These are phyloP conservation scores for Discostella stelligeroides DNA, from an alignment of 108 stramenopile genomes.

Conservation along the genomic window DNA sequence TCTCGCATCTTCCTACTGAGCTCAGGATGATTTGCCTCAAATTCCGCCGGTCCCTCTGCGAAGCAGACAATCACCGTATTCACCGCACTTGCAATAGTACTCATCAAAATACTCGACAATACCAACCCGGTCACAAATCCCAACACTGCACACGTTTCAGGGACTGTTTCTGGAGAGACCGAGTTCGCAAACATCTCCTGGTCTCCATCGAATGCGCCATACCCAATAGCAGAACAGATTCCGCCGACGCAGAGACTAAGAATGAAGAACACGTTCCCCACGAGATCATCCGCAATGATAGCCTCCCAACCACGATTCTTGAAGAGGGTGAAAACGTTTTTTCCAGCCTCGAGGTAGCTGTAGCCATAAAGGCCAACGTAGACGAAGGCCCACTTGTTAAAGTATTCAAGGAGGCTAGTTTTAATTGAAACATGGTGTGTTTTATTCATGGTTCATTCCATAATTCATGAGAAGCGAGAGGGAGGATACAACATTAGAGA, in stretches of 20 bases:
- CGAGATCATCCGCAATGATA: conserved; percentile 91
- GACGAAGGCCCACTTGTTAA: conserved; percentile 90
- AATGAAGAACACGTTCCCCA: conserved; percentile 71
- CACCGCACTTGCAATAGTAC: conserved; percentile 76
- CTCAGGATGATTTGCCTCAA: conserved; percentile 84
- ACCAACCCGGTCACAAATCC: conserved; percentile 77
- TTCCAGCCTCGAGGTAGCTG: conserved; percentile 81
- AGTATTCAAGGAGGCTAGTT: conserved; percentile 67
- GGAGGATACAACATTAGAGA: background rate
- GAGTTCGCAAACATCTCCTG: conserved; percentile 25
- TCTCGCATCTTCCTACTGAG: conserved; percentile 69
- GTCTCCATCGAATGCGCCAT: conserved; percentile 1
- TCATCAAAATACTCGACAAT: conserved; percentile 63
- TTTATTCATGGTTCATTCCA: background rate
- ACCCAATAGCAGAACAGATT: conserved; percentile 40
- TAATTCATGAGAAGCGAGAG: background rate
- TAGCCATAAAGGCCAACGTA: conserved; percentile 89
- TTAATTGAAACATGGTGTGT: no score
- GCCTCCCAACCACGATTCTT: conserved; percentile 89
- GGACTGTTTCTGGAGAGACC: background rate
- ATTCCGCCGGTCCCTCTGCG: conserved; percentile 84
- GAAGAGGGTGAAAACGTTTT: conserved; percentile 83
- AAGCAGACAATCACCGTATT: conserved; percentile 90
- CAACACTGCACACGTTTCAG: conserved; percentile 17
- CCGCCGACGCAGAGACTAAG: conserved; percentile 61